Base-by-base conservation (phyloP, 805 yeast species). In the Cyberlindnera xishuangbannaensis region DNA sequence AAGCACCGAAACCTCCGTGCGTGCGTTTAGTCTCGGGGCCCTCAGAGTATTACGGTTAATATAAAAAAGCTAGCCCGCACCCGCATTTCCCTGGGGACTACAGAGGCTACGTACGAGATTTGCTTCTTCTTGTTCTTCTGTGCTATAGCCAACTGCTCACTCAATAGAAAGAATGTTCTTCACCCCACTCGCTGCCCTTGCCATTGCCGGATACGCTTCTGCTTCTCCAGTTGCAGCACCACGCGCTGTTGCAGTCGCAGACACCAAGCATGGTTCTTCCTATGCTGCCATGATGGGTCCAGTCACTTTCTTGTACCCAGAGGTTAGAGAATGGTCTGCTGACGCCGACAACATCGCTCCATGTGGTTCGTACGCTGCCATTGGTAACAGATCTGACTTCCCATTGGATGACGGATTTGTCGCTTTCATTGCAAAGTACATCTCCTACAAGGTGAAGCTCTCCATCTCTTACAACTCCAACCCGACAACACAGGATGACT, bases 321-420 rank as follows among this genome's bases (percentile, higher is more conserved):
- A 45, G 5, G 64, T 56, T 35, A 62, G 73, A 55, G 65, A 58
- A 40, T 67, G 73, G 73, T 52, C 64, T 16, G 70, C 58, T 29
- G 70, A 62, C 30, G 56, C 57, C 15, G 72, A 67, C 44, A 62
- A 62, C 43, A 51, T 56, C 21, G 68, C 69, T 9, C 73, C 73
- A 40, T 67, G 73, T 51, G 73, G 73, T 30, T 55, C 68, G 6
- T 53, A 59, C 27, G 51, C 57, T 13, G 36, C 40, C 10, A 48
- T 51, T 13, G 34, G 37, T 15, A 63, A 65, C 52, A 64, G 73
- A 55, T 49, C 69, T 8, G 59, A 61, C 7, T 66, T 67, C 58
- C 71, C 73, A 25, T 45, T 67, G 33, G 68, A 63, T 41, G 67
- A 66, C 31, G 73, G 72, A 28, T 67, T 67, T 32, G 59, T 67